Conservation (phyloP, 768 basidiomycete species). For the Amanita muscaria region DNA sequence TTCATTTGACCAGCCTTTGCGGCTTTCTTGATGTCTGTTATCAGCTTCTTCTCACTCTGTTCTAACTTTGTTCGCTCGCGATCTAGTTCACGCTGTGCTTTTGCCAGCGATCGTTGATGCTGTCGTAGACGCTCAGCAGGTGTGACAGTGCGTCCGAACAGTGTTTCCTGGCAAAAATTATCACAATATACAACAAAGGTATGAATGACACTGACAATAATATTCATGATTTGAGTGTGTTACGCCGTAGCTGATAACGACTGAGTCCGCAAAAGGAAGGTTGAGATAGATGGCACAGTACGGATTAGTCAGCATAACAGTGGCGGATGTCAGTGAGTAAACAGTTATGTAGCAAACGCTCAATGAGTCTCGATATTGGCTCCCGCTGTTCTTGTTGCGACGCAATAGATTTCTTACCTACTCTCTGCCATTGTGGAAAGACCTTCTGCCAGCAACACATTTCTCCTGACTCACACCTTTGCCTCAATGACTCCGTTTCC, state of each 20-base stretch:
- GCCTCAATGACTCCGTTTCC: conserved; percentile 23
- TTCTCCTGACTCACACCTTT: conserved; percentile 50
- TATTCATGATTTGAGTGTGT: too few relatives aligned
- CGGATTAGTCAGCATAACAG: too few relatives aligned
- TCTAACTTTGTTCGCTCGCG: conserved; percentile 92
- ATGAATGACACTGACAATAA: too few relatives aligned
- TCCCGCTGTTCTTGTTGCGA: conserved; percentile 62
- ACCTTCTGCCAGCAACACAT: conserved; percentile 62
- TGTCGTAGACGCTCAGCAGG: conserved; percentile 95
- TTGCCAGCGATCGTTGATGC: conserved; percentile 91
- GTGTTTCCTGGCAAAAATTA: too few relatives aligned
- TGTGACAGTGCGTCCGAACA: conserved; percentile 90
- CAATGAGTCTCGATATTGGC: conserved; percentile 38
- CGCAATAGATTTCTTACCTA: conserved; percentile 69
- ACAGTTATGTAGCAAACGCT: too few relatives aligned
- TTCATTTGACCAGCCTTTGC: conserved; percentile 97
- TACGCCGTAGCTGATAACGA: too few relatives aligned
- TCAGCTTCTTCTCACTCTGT: conserved; percentile 93
- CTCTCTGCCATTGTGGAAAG: conserved; percentile 50
- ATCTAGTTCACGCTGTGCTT: conserved; percentile 97
- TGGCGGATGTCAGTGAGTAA: too few relatives aligned
- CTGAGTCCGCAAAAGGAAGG: too few relatives aligned
- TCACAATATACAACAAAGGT: too few relatives aligned
- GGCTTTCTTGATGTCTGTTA: conserved; percentile 92
- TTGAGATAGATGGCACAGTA: too few relatives aligned